These are phyloP conservation scores for Ceratocystis papillata DNA, from an alignment of 2,329 filamentous ascomycete genomes.

Conservation along the genomic window DNA sequence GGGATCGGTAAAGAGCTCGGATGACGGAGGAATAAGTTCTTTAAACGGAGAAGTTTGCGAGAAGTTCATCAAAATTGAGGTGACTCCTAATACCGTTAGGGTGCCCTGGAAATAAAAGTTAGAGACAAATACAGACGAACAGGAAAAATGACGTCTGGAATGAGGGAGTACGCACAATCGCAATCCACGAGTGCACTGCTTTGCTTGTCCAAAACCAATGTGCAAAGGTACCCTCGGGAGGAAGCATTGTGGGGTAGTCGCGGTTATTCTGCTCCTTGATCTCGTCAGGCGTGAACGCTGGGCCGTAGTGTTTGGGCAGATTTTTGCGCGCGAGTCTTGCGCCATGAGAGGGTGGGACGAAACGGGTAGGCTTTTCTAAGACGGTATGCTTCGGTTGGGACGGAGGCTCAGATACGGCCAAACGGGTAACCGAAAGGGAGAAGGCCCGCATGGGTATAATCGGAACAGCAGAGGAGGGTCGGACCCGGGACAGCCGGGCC, in stretches of 20 bases:
- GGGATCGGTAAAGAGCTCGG: constrained; percentile 59
- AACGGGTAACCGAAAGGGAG: not conserved
- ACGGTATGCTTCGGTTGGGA: constrained; percentile 48
- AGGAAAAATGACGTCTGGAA: not conserved
- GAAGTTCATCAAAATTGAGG: constrained; percentile 71
- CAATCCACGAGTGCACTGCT: constrained; percentile 68
- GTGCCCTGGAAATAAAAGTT: constrained; percentile 41
- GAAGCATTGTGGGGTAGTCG: constrained; percentile 82
- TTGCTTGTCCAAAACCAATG: constrained; percentile 75
- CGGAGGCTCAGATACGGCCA: constrained; percentile 15
- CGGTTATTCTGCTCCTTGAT: constrained; percentile 53
- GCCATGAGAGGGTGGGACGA: constrained; percentile 85
- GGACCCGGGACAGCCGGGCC: not conserved
- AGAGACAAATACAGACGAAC: not conserved
- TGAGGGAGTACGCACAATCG: constrained; percentile 50
- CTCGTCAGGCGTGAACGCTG: constrained; percentile 56
- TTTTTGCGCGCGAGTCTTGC: constrained; percentile 50
- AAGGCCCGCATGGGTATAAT: not conserved
- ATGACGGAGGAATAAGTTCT: constrained; percentile 63
- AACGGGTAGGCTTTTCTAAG: constrained; percentile 77
- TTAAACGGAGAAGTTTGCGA: constrained; percentile 65
- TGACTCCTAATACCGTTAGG: constrained; percentile 56
- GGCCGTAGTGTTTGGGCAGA: constrained; percentile 62
- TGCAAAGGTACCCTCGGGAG: constrained; percentile 68
- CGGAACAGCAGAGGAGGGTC: not conserved